Evolutionary conservation across 164 flowering plant genomes (phyloP).

Genomic region (Aristolochia californica): DNA sequence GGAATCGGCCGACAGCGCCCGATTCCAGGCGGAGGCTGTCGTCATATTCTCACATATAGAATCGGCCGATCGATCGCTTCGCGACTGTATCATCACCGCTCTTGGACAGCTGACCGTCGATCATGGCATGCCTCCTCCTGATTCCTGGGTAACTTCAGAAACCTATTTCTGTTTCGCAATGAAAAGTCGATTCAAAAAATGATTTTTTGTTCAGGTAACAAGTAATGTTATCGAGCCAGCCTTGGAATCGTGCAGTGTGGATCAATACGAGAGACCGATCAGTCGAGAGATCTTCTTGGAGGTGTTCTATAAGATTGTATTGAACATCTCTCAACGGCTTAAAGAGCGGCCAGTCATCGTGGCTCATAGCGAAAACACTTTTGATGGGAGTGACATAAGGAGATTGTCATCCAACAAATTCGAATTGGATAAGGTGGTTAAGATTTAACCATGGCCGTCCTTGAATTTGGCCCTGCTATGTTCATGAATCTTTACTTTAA

Average conservation of each 20-base stretch:
- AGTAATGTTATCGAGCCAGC: constrained; percentile 72
- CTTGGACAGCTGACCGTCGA: constrained; percentile 62
- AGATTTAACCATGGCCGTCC: too few species aligned
- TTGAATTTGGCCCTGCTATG: too few species aligned
- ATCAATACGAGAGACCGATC: constrained; percentile 20
- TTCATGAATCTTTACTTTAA: too few species aligned
- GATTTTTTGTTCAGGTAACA: constrained; percentile 37
- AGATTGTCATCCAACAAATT: constrained; percentile 69
- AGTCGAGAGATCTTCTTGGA: constrained; percentile 53
- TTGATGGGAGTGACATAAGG: constrained; percentile 76
- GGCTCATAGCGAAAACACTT: constrained; percentile 78
- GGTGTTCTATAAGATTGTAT: constrained; percentile 43
- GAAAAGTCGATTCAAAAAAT: not conserved
- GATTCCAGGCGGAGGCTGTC: constrained; percentile 50
- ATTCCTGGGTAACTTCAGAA: constrained; percentile 60
- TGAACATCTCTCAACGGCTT: constrained; percentile 37
- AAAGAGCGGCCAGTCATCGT: constrained; percentile 86
- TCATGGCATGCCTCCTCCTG: constrained; percentile 88
- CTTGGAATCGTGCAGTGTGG: constrained; percentile 21
- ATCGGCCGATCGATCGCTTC: constrained; percentile 27
- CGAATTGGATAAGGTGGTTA: constrained; percentile 74
- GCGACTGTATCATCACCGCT: constrained; percentile 41
- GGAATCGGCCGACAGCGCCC: constrained; percentile 53
- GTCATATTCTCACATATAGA: constrained; percentile 44
- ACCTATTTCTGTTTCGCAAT: not conserved